Base-by-base conservation (phyloP, 192 early-diverging fungal species). In the Gigaspora rosea region DNA sequence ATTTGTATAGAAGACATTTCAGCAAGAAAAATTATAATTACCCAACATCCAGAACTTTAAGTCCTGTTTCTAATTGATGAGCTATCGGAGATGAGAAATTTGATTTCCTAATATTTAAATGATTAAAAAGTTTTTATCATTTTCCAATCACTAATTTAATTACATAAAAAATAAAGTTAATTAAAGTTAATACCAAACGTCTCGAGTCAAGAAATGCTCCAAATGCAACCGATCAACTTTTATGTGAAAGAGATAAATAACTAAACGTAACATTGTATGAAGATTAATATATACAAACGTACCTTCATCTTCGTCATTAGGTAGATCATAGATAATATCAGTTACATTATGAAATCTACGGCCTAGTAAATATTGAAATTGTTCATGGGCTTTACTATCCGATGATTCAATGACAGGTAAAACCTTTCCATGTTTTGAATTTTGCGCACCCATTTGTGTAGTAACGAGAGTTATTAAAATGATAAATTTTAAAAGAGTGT, bases 11-110 rank as follows among this genome's bases (percentile, higher is more conserved):
- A 56, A 56, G 12, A 18, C 4, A 54, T 3, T 56, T 56, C 12
- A 56, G 12, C 4, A 5, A 1, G 11, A 56, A 5, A 56, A 56
- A 54, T 16, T 18, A 56, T 56, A 13, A 18, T 58, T 68, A 79
- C 78, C 79, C 74, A 49, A 64, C 79, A 50, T 80, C 79, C 4
- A 80, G 50, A 12, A 71, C 75, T 2, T 61, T 77, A 27, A 46
- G 51, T 11, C 79, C 79, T 15, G 36, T 27, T 6, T 32, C 18
- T 52, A 80, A 54, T n/a, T 47, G 8, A 13, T 47, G 54, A 4
- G 57, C 41, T 41, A 80, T 72, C 18, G 79, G 79, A 20, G 79
- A 65, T 9, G 66, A 67, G 50, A 68, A 80, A 32, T 77, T 76
- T 18, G 68, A 63, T n/a, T 73, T 7, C 41, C 41, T 41, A 7